Base-by-base conservation (phyloP, 1,139 yeast species). In the Hyphopichia pseudoburtonii region DNA sequence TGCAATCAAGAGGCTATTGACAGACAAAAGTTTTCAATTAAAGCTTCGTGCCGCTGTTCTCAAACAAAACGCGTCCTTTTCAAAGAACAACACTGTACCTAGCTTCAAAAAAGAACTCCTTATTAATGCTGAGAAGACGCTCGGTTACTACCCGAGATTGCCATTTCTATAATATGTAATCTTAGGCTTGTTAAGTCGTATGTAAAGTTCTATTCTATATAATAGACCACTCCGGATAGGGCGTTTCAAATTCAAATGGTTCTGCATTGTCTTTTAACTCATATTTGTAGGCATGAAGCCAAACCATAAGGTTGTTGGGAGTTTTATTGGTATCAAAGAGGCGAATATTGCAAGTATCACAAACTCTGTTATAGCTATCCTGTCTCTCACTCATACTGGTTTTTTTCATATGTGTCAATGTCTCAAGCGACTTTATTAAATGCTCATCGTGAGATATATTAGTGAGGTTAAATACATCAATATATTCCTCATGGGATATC, bases 281-380 rank as follows among this genome's bases (percentile, higher is more conserved):
- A 44, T 80, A 81, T 33, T 64, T 63, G 46, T 61, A 70, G 1
- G 88, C 82, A 62, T 83, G 89, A 34, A 83, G 54, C 72, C 76
- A 80, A 28, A 83, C 58, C 16, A 56, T 60, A 44, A 73, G 51
- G 11, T 67, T 66, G 8, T 62, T 54, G 8, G 54, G 49, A 18
- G 62, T 60, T 2, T 73, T 75, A 30, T 67, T 70, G 1, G 57
- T 50, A 39, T 67, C 50, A 27, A 53, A 72, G 9, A 73, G 45
- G 2, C 52, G 49, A 2, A 70, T 54, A 1, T 63, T 65, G 57
- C 89, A 83, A 12, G 62, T 73, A 0, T 44, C 39, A 50, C 89
- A 82, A 0, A 15, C 37, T 2, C 43, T 36, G 29, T 48, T 37
- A 17, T 48, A 57, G 23, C 32, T 36, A 6, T 39, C 28, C 31